Conservation (phyloP, 768 basidiomycete species). For the Panellus pusillus region DNA sequence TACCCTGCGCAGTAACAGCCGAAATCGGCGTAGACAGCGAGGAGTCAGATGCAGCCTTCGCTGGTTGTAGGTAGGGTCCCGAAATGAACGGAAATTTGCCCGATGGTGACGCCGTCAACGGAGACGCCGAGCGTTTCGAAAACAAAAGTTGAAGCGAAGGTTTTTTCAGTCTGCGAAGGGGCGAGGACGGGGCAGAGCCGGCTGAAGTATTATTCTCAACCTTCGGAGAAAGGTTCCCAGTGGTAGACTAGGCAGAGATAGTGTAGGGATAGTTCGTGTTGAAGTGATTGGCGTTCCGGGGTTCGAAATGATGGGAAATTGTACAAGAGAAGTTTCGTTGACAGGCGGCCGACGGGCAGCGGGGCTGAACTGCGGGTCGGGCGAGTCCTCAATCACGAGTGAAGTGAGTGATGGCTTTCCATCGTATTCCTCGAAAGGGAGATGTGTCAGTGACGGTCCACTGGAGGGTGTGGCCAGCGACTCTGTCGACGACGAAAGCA, state of each 20-base stretch:
- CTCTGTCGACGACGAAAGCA: conserved; percentile 23
- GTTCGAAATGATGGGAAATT: conserved; percentile 15
- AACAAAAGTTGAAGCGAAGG: conserved; percentile 72
- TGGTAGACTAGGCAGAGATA: conserved; percentile 21
- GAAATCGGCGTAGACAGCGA: conserved; percentile 52
- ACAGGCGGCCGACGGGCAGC: conserved; percentile 8
- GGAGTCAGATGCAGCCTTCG: conserved; percentile 45
- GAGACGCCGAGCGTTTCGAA: conserved; percentile 59
- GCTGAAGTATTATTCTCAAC: conserved; percentile 22
- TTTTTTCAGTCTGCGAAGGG: conserved; percentile 51
- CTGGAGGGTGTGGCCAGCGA: conserved; percentile 21
- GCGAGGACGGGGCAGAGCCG: conserved; percentile 33
- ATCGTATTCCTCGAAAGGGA: conserved; percentile 15
- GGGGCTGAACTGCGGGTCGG: conserved; percentile 7
- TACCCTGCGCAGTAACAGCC: conserved; percentile 58
- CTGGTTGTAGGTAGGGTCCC: conserved; percentile 31
- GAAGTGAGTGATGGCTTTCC: not conserved
- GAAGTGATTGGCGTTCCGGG: conserved; percentile 15
- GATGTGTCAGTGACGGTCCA: conserved; percentile 12
- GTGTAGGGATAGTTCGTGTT: conserved; percentile 20
- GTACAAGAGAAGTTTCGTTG: conserved; percentile 8
- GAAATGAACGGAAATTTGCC: conserved; percentile 32
- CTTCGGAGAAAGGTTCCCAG: conserved; percentile 10
- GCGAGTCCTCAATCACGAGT: conserved; percentile 9
- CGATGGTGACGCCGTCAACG: conserved; percentile 32